phyloP scores from a whole-genome alignment of 306 rosid species.

The Nissolia schottii region DNA sequence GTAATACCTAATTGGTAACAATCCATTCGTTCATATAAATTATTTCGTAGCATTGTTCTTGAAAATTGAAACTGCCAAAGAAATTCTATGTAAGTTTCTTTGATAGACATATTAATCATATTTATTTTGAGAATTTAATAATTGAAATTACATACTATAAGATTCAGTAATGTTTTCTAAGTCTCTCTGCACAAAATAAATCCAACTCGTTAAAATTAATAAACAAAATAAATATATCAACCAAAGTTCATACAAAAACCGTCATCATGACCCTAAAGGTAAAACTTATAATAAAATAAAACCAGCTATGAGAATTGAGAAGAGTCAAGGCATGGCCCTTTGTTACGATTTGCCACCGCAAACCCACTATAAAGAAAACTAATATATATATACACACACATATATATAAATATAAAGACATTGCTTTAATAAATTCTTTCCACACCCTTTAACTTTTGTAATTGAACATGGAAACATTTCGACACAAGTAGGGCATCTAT shows the following conservation, averaged over 20 bases:
- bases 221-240: too few relatives aligned
- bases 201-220: neutral
- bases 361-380: slow-evolving; percentile 17
- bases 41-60: neutral
- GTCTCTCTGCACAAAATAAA: neutral
- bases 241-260: neutral
- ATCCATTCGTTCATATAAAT: neutral
- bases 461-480: slow-evolving; percentile 23
- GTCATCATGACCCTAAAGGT: neutral
- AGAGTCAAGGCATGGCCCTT: slow-evolving; percentile 15
- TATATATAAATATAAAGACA: neutral
- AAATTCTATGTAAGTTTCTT: neutral
- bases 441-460: slow-evolving; percentile 3
- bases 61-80: neutral
- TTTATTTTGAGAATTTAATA: neutral
- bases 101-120: neutral
- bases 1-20: too few relatives aligned
- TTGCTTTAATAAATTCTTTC: slow-evolving; percentile 22
- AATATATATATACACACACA: too few relatives aligned
- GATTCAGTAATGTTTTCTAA: neutral
- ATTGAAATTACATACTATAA: neutral
- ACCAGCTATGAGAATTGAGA: neutral
- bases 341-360: slow-evolving; percentile 13
- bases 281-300: neutral
- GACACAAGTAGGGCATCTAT: slow-evolving; percentile 31